Evolutionary conservation across 768 basidiomycete genomes (phyloP), one percentile per base, ranked within the genome.

Genomic region (Gymnopilus dilepis): DNA sequence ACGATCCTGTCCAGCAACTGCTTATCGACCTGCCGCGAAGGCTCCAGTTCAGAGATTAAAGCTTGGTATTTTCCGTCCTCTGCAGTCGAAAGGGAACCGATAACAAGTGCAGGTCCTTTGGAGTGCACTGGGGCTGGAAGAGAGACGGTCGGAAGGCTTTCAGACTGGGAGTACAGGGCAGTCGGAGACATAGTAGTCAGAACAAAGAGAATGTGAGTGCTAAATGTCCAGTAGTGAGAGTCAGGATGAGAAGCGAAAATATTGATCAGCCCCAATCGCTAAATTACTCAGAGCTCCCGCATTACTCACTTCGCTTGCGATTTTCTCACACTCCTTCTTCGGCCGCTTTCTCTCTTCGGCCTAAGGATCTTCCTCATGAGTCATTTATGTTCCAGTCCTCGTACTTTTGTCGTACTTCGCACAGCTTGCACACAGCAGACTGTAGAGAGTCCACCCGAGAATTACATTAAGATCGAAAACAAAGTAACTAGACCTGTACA

Each of bases 1-100:
- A 94, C 77, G 62, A 96, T 76, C 62, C 94, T 82, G 73, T 96
- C 94, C 28, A 95, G 76, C 78, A 95, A 86, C 70, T 94, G 88
- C 69, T 84, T 88, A 67, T 95, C 92, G 30, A 93, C 87, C 33
- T 76, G 69, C 63, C 82, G 74, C 17, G 78, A 80, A 59, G 73
- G 74, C 73, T 86, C 84, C 60, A 94, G 76, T 64, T 81, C 78
- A 6, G 85, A 80, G 54, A 93, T 81, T 62, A 92, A 76, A 1
- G 82, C 73, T 72, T 94, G 92, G 71, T 94, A 94, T 71, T 81
- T 83, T 31, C 94, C 94, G 69, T 93, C 86, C 71, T 86, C 83
- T 3, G 93, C 94, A 0, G 92, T 91, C 3, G 82, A 77, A 19
- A 89, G 84, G 7, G 93, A 93, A 58, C 94, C 92, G 64, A 96